Evolutionary conservation across 352 stramenopile genomes (phyloP).

Genomic region (Blastocystis hominis): DNA sequence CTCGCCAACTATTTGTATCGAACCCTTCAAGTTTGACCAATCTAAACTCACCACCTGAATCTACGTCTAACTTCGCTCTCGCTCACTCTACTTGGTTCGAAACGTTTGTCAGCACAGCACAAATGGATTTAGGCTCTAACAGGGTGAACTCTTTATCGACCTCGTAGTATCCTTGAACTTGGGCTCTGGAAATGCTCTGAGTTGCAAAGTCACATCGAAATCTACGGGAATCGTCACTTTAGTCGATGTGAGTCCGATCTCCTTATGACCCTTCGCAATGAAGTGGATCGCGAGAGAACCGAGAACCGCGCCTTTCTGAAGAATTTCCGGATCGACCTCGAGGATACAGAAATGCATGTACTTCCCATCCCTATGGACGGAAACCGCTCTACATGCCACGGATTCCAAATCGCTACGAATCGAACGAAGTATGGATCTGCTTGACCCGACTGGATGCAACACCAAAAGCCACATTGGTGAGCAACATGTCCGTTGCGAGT

Average conservation of each 20-base stretch:
- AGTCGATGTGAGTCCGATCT: background rate
- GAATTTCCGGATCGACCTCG: background rate
- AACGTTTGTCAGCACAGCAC: background rate
- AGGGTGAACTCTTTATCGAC: background rate
- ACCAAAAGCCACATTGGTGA: background rate
- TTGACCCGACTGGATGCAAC: background rate
- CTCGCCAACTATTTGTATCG: background rate
- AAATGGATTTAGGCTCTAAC: background rate
- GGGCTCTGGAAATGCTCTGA: background rate
- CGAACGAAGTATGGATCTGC: background rate
- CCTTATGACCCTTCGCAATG: background rate
- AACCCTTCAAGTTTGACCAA: background rate
- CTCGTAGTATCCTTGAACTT: constrained; percentile 18
- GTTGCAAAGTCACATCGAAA: background rate
- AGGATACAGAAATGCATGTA: constrained; percentile 12
- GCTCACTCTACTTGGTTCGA: background rate
- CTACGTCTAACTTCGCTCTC: background rate
- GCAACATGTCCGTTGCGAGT: background rate
- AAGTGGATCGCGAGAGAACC: constrained; percentile 29
- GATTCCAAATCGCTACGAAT: background rate
- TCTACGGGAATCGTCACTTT: background rate
- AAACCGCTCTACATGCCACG: background rate
- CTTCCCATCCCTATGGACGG: background rate
- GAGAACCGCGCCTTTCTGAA: background rate
- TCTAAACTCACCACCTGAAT: constrained; percentile 28